Evolutionary conservation across 805 yeast species (phyloP), one percentile per base, ranked within the genome.

Genomic region (Metschnikowia reukaufii): DNA sequence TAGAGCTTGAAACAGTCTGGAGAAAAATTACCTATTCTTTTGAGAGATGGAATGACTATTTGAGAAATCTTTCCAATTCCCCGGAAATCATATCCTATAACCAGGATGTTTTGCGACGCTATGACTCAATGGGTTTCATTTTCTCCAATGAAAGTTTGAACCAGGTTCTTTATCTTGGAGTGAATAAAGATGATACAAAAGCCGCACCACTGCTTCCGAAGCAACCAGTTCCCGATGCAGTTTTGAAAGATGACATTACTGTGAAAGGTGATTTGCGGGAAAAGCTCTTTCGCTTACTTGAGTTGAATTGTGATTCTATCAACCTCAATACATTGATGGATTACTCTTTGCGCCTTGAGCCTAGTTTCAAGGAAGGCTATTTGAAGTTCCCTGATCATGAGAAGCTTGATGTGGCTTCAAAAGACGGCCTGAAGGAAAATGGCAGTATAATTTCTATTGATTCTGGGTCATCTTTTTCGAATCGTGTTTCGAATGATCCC

Each of bases 41-140:
- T 58, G 80, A 76, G 46, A 81, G 94, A 60, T 92, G 98, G 98
- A 80, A 83, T 53, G 87, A 81, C 35, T 88, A 86, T 62, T 65
- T 85, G 37, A 65, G 67, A 16, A 71, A 72, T 39, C 73, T 82
- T 32, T 60, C 69, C 16, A 77, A 82, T 54, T 70, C 70, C 30
- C 67, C 66, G 10, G 68, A 67, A 20, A 61, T 70, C 21, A 70
- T 73, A 34, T 58, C 61, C 36, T 72, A 68, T 48, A 72, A 73
- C 52, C 69, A 67, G 36, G 72, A 69, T 46, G 70, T 72, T 4
- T 61, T 73, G 49, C 58, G 65, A 43, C 55, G 72, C 21, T 72
- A 72, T 42, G 73, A 70, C 42, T 58, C 59, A 31, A 68, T 68
- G 73, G 73, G 75, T 2, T 70, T 72, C 50, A 68, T 70, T 1